These are phyloP conservation scores for Limnanthes douglasii DNA, from an alignment of 345 rosid species.

Conservation along the genomic window DNA sequence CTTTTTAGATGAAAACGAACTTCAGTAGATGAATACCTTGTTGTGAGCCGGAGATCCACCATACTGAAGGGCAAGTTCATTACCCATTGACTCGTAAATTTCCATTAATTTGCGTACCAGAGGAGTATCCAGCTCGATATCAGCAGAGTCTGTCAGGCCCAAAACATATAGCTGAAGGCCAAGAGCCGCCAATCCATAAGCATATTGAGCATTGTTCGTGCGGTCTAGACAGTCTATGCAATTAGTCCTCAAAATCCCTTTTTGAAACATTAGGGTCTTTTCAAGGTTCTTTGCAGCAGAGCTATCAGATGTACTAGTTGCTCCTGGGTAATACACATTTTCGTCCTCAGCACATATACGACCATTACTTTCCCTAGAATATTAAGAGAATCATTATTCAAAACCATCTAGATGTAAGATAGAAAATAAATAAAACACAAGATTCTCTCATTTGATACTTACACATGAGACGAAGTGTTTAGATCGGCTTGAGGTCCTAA, in stretches of 20 bases:
- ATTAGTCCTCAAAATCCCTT: conserved; percentile 60
- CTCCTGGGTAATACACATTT: conserved; percentile 6
- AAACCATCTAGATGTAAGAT: no score
- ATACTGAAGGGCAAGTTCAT: conserved; percentile 60
- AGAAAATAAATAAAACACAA: background rate
- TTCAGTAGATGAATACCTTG: conserved; percentile 37
- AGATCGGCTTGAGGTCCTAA: conserved; percentile 14
- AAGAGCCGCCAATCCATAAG: conserved; percentile 50
- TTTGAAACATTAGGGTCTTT: conserved; percentile 27
- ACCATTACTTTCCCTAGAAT: conserved; percentile 19
- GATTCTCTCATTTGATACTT: conserved; percentile 24
- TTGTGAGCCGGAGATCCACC: conserved; percentile 80
- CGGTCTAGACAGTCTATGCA: conserved; percentile 80
- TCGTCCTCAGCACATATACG: no score
- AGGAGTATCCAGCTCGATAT: conserved; percentile 34
- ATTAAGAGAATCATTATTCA: no score
- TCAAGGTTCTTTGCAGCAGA: conserved; percentile 8
- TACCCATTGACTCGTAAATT: conserved; percentile 64
- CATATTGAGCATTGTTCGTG: conserved; percentile 70
- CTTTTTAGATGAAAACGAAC: no score
- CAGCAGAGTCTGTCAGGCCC: conserved; percentile 23
- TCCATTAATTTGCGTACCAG: conserved; percentile 42
- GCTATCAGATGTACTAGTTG: conserved; percentile 8
- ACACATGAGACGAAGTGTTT: conserved; percentile 24
- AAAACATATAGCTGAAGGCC: conserved; percentile 41